A percentile compares a stretch with the other conserved stretches of the same genome.
These are phyloP conservation scores for Fusarium burgessii DNA, from an alignment of 2,329 filamentous ascomycete genomes.

Conservation along the genomic window DNA sequence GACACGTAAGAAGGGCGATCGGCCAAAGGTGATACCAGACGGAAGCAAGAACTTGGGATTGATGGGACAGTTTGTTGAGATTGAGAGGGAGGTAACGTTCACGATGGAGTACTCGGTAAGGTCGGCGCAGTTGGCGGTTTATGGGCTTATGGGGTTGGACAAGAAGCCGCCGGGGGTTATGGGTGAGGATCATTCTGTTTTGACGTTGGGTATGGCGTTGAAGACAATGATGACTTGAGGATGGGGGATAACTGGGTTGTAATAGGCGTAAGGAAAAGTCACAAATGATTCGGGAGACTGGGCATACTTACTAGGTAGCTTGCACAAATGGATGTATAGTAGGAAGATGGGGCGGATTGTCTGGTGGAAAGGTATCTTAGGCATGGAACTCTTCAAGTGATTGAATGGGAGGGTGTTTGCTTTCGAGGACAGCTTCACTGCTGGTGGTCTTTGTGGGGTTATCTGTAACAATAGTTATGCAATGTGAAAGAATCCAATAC, in stretches of 20 bases:
- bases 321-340: too few relatives aligned
- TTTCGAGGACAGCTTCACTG: not conserved
- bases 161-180: slow-evolving; percentile 37
- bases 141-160: slow-evolving; percentile 42
- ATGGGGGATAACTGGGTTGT: not conserved
- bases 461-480: not conserved
- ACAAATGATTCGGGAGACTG: not conserved
- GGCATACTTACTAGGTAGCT: too few relatives aligned
- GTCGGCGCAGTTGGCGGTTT: slow-evolving; percentile 45
- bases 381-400: not conserved
- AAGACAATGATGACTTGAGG: slow-evolving; percentile 45
- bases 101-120: slow-evolving; percentile 47
- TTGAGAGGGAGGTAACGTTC: slow-evolving; percentile 46
- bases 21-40: slow-evolving; percentile 40
- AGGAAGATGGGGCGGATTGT: too few relatives aligned
- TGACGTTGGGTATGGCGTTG: slow-evolving; percentile 43
- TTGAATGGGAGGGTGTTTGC: not conserved
- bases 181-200: slow-evolving; percentile 42
- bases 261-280: slow-evolving; percentile 20
- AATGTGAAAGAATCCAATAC: not conserved
- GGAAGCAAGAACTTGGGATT: slow-evolving; percentile 44
- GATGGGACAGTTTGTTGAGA: slow-evolving; percentile 47
- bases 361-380: too few relatives aligned
- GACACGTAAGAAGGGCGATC: slow-evolving; percentile 43
- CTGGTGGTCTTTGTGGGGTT: not conserved